Base-by-base conservation (phyloP, 176 grass and related monocot species). In the Alopecurus myosuroides region DNA sequence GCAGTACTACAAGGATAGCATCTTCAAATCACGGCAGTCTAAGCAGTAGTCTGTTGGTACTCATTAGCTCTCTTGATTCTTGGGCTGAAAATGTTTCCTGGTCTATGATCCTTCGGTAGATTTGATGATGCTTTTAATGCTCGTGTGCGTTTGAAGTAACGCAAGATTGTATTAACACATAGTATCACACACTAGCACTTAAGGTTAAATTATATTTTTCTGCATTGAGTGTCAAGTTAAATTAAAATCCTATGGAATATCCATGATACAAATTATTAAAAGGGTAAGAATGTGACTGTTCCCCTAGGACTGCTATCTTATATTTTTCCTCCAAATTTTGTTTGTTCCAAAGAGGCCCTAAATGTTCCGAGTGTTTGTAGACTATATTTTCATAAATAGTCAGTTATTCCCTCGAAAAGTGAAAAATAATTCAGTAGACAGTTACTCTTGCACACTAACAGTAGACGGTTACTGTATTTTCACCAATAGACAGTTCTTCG, bases 1-100 rank as follows among this genome's bases (percentile, higher is more conserved):
- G 65, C 88, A 93, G 87, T 97, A 83, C 46, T 97, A 97, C 86
- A 93, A 92, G 84, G 88, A 97, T 70, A 92, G 86, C 70, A 97
- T 94, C 75, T 97, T 97, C 86, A 94, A 97, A 87, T 80, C 51
- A n/a, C 81, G 71, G 52, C 86, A 77, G 62, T 85, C 80, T 57
- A 97, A 76, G 63, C 35, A 86, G 58, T 88, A 86, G 31, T 42
- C 40, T 88, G 79, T 44, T 30, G 12, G 41, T 23, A 48, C 23
- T 39, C 22, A 66, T 23, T 4, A 19, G n/a, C 37, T 69, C 12
- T 9, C 22, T 66, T 12, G 8, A 56, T 81, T 81, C 8, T 33
- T 76, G 8, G n/a, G 13, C 6, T 64, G 68, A 53, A 81, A 66
- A 31, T 22, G n/a, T 66, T 51, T 14, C 5, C 36, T 42, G 33